Evolutionary conservation across 2,329 filamentous ascomycete species (phyloP), one percentile per base, ranked within the genome.

Genomic region (Hansfordia pulvinata): DNA sequence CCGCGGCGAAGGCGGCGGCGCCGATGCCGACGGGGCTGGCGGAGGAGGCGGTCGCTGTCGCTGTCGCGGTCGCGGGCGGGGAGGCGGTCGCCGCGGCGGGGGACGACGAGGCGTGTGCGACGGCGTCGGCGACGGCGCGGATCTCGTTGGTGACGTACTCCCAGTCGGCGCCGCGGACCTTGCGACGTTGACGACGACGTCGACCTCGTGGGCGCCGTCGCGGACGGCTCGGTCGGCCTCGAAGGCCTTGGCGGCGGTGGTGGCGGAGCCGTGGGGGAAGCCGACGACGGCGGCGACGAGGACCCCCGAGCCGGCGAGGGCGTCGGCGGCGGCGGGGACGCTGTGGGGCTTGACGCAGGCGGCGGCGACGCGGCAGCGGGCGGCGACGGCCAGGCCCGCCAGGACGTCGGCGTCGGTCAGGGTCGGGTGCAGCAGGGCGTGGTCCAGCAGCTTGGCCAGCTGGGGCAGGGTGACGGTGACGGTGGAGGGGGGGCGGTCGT

Each of bases 141-240:
- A 75, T 65, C 38, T 75, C 69, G 5, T 55, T 41, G 1, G 43
- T 37, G 9, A 74, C 64, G 33, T 71, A 74, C 6, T 53, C 53
- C 67, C 68, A 74, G 17, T 74, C 62, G 0, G 56, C 59, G 10
- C 62, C 49, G 0, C 72, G 55, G 1, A 54, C 68, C 36, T 73
- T 71, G 18, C 69, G 8, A 74, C 44, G 30, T 76, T 73, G 34
- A 74, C 52, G 2, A 74, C 68, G 61, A 74, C 65, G 40, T 74
- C 69, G 14, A 75, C 60, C 40, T 75, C 69, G 2, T 45, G 36
- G 1, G 58, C 68, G 2, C 68, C 69, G 0, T 53, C 54, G 3
- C 47, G 36, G 0, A 54, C 55, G 0, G 67, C 68, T 2, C 53
- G 52, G 0, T 41, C 42, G 0, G 69, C 64, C 37, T 75, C 70